Base-by-base conservation (phyloP, 2,329 filamentous ascomycete genomes). In the Orbilia brochopaga region DNA sequence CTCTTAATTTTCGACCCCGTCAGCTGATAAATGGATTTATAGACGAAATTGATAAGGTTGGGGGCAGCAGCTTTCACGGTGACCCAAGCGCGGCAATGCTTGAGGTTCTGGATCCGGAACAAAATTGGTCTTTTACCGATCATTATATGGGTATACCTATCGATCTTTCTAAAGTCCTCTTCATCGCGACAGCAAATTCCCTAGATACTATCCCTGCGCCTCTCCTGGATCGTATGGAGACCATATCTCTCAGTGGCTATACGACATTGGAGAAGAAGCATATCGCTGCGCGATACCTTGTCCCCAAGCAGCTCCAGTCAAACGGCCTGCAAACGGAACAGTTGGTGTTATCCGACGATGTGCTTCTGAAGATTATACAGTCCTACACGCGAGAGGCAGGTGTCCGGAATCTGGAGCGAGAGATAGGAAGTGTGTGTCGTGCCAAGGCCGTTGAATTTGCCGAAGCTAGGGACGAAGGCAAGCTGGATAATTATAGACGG, bases 1-100 rank as follows among this genome's bases (percentile, higher is more conserved):
- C 35, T 42, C 30, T 44, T 65, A 11, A n/a, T n/a, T 23, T 60
- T 23, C 24, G 30, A 66, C 48, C 21, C 54, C 2, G 5, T 6
- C 15, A 17, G 37, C 37, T 42, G n/a, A 42, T 13, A 42, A 42
- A 17, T 5, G n/a, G 24, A 56, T 30, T 35, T 65, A 42, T 54
- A 76, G 94, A 99, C 78, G 94, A 99, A 81, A 97, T 99, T 76
- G 94, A 99, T 83, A 99, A 99, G 83, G 86, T 99, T 73, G 92
- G 92, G 74, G 87, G 88, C 69, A 88, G 91, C 37, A 97, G 93
- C 79, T 90, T 94, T 79, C 92, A 99, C 75, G 94, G 94, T 44
- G 94, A 99, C 77, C 94, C 94, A 2, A 95, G 91, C 19, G 94
- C 94, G 21, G 94, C 94, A 7, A 97, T 99, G 93, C 87, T 99